Conservation (phyloP, 768 basidiomycete genomes). For the Tulasnella calospora region DNA sequence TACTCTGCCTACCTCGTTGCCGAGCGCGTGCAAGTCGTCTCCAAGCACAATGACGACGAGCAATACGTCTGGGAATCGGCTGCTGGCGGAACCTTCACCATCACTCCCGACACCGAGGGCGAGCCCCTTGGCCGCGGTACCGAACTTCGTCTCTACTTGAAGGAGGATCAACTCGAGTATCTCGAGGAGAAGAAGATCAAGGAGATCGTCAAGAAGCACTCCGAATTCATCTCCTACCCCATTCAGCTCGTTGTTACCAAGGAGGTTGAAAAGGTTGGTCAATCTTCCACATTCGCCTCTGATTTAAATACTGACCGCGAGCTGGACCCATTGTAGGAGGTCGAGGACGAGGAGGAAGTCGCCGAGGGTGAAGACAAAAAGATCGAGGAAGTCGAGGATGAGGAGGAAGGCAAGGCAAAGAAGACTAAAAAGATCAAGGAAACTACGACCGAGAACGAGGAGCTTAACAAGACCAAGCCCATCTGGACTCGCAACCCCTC, state of each 20-base stretch:
- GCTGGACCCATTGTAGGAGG: constrained; percentile 57
- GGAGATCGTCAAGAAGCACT: constrained; percentile 99
- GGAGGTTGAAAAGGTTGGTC: constrained; percentile 93
- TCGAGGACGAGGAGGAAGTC: constrained; percentile 74
- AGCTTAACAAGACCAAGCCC: constrained; percentile 99
- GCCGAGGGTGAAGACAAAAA: constrained; percentile 74
- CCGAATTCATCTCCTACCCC: constrained; percentile 99
- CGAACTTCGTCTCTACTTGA: constrained; percentile 85
- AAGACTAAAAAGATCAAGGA: constrained; percentile 96
- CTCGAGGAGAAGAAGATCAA: constrained; percentile 99
- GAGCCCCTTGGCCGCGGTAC: constrained; percentile 89
- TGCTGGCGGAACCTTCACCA: constrained; percentile 98
- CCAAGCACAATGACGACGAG: constrained; percentile 99
- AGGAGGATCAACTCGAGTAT: constrained; percentile 99
- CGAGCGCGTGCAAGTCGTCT: constrained; percentile 96
- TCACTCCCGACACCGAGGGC: constrained; percentile 88
- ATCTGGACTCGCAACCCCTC: constrained; percentile 98
- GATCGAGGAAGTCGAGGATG: constrained; percentile 70
- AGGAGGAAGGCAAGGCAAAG: constrained; percentile 77
- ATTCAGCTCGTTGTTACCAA: constrained; percentile 98
- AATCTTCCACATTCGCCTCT: neutral
- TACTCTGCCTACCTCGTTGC: constrained; percentile 99
- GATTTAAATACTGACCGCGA: neutral
- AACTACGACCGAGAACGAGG: constrained; percentile 80
- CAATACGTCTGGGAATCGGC: constrained; percentile 99